phyloP scores from a whole-genome alignment of 495 filamentous ascomycete species.

The Hyaloscypha bicolor region DNA sequence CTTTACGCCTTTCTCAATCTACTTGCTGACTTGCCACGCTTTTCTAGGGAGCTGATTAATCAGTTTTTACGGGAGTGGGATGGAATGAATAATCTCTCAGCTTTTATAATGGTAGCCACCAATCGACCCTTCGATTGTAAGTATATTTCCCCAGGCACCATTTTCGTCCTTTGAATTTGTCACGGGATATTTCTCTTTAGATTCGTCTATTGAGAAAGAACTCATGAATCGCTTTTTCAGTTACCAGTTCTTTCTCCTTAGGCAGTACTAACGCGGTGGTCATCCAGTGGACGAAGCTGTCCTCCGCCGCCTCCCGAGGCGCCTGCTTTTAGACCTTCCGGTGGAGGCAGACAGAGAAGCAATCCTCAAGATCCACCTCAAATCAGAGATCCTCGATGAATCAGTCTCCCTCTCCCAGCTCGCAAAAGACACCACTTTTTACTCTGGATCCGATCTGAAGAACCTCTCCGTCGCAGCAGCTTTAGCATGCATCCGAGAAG shows the following conservation, averaged over 20 bases:
- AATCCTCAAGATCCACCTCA: conserved; percentile 85
- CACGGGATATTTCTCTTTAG: too few species aligned
- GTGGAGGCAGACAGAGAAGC: conserved; percentile 72
- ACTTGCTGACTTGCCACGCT: neutral
- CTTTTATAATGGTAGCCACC: conserved; percentile 99
- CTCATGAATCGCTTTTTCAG: neutral
- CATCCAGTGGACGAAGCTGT: conserved; percentile 79
- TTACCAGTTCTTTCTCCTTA: neutral
- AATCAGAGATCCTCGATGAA: conserved; percentile 69
- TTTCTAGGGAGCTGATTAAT: conserved; percentile 80
- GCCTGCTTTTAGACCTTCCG: conserved; percentile 87
- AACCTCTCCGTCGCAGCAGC: conserved; percentile 91
- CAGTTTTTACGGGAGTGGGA: conserved; percentile 99
- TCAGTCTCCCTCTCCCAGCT: conserved; percentile 71
- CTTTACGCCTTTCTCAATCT: neutral
- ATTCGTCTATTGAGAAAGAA: too few species aligned
- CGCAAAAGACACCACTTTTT: conserved; percentile 80
- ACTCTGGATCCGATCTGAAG: conserved; percentile 96
- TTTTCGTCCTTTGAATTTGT: neutral
- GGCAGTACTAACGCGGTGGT: conserved; percentile 22
- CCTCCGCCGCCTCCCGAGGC: conserved; percentile 78
- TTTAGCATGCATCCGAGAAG: conserved; percentile 83
- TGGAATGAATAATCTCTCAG: conserved; percentile 80
- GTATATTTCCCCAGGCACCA: neutral
- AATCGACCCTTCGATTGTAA: conserved; percentile 82